Evolutionary conservation across 352 stramenopile genomes (phyloP).

Genomic region (Pythium myriotylum): DNA sequence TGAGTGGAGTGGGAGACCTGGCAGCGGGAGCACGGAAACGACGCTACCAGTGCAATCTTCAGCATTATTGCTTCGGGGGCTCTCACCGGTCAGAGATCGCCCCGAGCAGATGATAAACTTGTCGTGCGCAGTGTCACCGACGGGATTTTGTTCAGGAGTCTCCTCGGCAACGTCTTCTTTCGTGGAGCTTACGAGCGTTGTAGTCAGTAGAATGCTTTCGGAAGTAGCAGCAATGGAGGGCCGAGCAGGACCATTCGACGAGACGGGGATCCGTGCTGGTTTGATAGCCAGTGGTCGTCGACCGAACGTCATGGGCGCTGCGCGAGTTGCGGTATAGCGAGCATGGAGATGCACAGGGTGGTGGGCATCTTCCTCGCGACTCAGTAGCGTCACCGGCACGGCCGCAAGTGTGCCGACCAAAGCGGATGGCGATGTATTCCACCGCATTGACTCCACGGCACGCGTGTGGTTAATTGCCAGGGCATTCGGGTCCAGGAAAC

Average conservation of each 20-base stretch:
- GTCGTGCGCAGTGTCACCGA: neutral
- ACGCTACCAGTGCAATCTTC: neutral
- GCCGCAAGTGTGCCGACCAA: constrained; percentile 24
- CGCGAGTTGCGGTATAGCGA: neutral
- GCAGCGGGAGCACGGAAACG: neutral
- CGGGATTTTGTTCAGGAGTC: neutral
- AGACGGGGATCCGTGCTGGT: neutral
- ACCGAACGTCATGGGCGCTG: neutral
- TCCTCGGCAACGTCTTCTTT: neutral
- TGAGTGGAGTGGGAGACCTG: neutral
- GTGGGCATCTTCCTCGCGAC: constrained; percentile 26
- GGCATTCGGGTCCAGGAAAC: neutral
- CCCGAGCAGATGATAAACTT: constrained; percentile 28
- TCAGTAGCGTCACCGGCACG: constrained; percentile 24
- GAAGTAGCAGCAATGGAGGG: constrained; percentile 2
- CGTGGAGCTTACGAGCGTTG: constrained; percentile 8
- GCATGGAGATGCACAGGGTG: constrained; percentile 1
- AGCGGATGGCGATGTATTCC: constrained; percentile 11
- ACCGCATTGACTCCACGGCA: constrained; percentile 21
- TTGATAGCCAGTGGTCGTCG: neutral
- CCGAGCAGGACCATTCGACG: neutral
- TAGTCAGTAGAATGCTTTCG: constrained; percentile 17
- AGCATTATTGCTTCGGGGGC: constrained; percentile 16
- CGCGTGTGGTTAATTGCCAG: neutral
- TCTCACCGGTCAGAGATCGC: constrained; percentile 6